Conservation (phyloP, 306 rosid species). For the Fagus crenata region DNA sequence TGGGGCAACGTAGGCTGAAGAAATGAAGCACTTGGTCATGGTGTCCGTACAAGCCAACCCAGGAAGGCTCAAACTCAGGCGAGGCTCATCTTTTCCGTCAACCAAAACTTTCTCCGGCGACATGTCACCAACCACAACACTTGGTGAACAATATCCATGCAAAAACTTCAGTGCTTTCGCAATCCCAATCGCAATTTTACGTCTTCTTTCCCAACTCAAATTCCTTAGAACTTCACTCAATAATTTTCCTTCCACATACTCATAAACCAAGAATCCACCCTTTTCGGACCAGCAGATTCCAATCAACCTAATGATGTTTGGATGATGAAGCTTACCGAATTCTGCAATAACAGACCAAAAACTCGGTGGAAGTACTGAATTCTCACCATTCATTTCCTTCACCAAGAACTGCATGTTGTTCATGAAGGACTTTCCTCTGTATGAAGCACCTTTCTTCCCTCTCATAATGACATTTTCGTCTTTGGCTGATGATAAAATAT, state of each 20-base stretch:
- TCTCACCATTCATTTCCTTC: conserved; percentile 41
- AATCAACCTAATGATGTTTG: conserved; percentile 52
- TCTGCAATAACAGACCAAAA: conserved; percentile 53
- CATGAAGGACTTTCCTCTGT: conserved; percentile 45
- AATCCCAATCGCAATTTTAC: conserved; percentile 56
- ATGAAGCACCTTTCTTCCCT: conserved; percentile 46
- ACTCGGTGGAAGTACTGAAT: conserved; percentile 31
- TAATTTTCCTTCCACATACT: conserved; percentile 37
- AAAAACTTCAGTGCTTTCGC: conserved; percentile 60
- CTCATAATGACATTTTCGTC: conserved; percentile 48
- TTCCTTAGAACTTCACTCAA: conserved; percentile 43
- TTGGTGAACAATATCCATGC: conserved; percentile 43
- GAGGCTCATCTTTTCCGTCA: conserved; percentile 51
- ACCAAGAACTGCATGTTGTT: conserved; percentile 51
- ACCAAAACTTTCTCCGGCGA: conserved; percentile 59
- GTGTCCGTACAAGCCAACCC: conserved; percentile 27
- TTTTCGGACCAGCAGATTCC: conserved; percentile 63
- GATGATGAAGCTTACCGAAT: conserved; percentile 56
- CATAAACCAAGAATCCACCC: conserved; percentile 55
- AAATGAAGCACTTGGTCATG: conserved; percentile 35
- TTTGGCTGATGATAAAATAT: conserved; percentile 45
- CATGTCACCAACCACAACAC: conserved; percentile 41
- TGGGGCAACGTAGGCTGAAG: conserved; percentile 60
- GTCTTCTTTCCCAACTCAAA: conserved; percentile 66
- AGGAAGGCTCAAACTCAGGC: conserved; percentile 47